Percentiles rank a stretch among this genome's conserved stretches.
Conservation (phyloP, 371 early-diverging fungal genomes). For the Neoconidiobolus thromboides region DNA sequence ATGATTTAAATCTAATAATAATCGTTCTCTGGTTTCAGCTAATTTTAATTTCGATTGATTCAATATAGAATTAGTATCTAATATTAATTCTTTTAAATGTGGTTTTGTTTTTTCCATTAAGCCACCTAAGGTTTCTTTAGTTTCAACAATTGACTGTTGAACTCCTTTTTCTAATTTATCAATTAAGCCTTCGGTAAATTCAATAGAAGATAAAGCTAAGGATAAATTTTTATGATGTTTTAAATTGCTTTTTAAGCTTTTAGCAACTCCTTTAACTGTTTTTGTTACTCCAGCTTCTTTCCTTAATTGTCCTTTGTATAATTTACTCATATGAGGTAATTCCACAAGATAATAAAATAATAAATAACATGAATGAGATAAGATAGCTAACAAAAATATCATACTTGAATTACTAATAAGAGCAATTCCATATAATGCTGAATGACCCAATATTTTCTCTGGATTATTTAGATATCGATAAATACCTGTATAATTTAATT, state of each 20-base stretch:
- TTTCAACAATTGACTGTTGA: neutral
- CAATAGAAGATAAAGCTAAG: conserved; percentile 15
- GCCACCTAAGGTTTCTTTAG: neutral
- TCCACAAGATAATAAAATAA: conserved; percentile 68
- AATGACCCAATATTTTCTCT: conserved; percentile 72
- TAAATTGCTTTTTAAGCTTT: conserved; percentile 18
- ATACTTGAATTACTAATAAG: conserved; percentile 56
- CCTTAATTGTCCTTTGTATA: neutral
- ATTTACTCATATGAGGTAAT: conserved; percentile 25
- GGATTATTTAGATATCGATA: conserved; percentile 80
- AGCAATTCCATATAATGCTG: conserved; percentile 77
- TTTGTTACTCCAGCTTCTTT: conserved; percentile 50
- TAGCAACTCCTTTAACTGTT: conserved; percentile 53
- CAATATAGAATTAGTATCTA: no score
- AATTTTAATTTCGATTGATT: neutral
- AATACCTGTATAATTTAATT: conserved; percentile 59
- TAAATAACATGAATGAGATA: conserved; percentile 58
- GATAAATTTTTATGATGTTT: conserved; percentile 47
- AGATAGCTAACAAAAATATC: conserved; percentile 55
- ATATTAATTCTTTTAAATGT: neutral
- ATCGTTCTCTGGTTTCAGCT: neutral
- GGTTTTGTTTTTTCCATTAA: neutral
- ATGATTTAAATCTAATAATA: neutral
- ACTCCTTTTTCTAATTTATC: conserved; percentile 9
- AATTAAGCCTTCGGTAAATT: conserved; percentile 14